These are phyloP conservation scores for Suillus americanus DNA, from an alignment of 768 basidiomycete genomes.

Conservation along the genomic window DNA sequence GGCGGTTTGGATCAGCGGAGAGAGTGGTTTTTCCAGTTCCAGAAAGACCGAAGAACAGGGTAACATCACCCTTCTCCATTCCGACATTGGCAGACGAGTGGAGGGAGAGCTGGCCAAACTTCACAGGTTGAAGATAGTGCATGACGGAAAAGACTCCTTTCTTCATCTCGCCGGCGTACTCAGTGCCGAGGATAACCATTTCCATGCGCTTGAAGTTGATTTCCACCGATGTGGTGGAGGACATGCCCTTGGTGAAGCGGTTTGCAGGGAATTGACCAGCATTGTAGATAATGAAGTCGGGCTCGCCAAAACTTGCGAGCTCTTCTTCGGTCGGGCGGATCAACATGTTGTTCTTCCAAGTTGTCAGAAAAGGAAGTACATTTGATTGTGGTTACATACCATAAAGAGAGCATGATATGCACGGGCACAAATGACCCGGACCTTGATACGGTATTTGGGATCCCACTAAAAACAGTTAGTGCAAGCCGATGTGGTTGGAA, in stretches of 20 bases:
- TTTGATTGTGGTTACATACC: slow-evolving; percentile 50
- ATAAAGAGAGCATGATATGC: slow-evolving; percentile 99
- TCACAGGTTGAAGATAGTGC: slow-evolving; percentile 99
- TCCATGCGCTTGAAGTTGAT: slow-evolving; percentile 99
- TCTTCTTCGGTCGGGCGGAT: slow-evolving; percentile 97
- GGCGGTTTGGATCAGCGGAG: slow-evolving; percentile 91
- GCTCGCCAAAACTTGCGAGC: slow-evolving; percentile 91
- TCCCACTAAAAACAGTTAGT: slow-evolving; percentile 69
- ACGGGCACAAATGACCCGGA: slow-evolving; percentile 96
- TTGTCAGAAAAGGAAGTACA: slow-evolving; percentile 6
- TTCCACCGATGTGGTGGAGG: slow-evolving; percentile 96
- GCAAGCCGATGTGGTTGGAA: neutral
- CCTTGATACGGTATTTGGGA: slow-evolving; percentile 98
- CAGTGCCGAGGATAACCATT: slow-evolving; percentile 99
- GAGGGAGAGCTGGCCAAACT: slow-evolving; percentile 95
- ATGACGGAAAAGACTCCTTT: slow-evolving; percentile 99
- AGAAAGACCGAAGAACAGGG: slow-evolving; percentile 97
- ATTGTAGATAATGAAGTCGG: slow-evolving; percentile 99
- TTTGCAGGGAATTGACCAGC: slow-evolving; percentile 99
- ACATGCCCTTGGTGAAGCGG: slow-evolving; percentile 99
- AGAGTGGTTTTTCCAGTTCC: slow-evolving; percentile 99
- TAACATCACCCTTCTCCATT: slow-evolving; percentile 84
- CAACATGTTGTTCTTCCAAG: slow-evolving; percentile 91
- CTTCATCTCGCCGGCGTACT: slow-evolving; percentile 99
- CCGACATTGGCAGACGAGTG: slow-evolving; percentile 99